A percentile compares a stretch with the other conserved stretches of the same genome.
phyloP scores from a whole-genome alignment of 805 yeast genomes.

The Soucietia sequanensis region DNA sequence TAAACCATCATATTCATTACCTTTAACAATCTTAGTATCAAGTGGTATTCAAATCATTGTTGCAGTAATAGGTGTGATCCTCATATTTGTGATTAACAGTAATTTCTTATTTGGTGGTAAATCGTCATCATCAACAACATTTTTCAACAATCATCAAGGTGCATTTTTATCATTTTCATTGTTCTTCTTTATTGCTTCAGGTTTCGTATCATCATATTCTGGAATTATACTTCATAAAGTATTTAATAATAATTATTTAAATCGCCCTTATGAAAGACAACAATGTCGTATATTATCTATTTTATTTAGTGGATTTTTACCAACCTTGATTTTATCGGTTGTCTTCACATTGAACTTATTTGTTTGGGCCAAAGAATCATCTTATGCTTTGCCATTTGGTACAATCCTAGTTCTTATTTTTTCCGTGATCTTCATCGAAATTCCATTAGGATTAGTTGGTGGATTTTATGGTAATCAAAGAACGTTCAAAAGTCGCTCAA shows the following conservation, averaged over 20 bases:
- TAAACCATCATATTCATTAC: conserved; percentile 47
- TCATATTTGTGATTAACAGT: conserved; percentile 45
- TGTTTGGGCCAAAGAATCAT: conserved; percentile 74
- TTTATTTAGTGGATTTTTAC: conserved; percentile 37
- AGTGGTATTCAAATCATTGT: conserved; percentile 74
- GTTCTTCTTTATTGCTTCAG: conserved; percentile 62
- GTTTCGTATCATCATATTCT: conserved; percentile 69
- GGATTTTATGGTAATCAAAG: conserved; percentile 50
- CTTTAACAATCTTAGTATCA: conserved; percentile 59
- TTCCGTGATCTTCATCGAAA: conserved; percentile 61
- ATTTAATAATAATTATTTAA: conserved; percentile 44
- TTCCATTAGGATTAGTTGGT: conserved; percentile 77
- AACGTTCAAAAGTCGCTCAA: conserved; percentile 15
- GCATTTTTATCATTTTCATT: conserved; percentile 63
- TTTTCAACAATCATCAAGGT: conserved; percentile 67
- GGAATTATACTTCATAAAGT: conserved; percentile 63
- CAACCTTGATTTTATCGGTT: conserved; percentile 49
- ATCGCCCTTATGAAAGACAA: conserved; percentile 14
- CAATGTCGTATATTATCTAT: conserved; percentile 18
- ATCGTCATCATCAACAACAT: conserved; percentile 44
- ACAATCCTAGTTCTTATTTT: conserved; percentile 61
- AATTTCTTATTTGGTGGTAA: conserved; percentile 20
- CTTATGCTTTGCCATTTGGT: conserved; percentile 76
- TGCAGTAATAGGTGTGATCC: conserved; percentile 59
- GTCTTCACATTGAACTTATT: conserved; percentile 61